Percentiles rank a stretch among this genome's conserved stretches.
Evolutionary conservation across 2,329 filamentous ascomycete genomes (phyloP).

Genomic region (Penicillium expansum): DNA sequence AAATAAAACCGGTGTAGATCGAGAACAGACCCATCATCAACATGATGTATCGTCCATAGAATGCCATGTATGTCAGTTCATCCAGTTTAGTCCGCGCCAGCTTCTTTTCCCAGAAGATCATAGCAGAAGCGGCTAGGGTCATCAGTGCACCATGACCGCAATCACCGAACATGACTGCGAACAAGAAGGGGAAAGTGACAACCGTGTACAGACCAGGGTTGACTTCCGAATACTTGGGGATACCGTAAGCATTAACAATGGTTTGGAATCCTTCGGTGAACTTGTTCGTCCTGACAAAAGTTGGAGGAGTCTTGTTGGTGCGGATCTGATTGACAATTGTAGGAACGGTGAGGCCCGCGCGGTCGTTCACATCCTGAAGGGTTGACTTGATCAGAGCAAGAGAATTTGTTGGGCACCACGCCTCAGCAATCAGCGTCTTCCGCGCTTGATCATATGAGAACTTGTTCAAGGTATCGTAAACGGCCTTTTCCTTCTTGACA

Average conservation of each 20-base stretch:
- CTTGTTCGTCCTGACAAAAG: conserved; percentile 96
- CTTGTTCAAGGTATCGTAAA: conserved; percentile 90
- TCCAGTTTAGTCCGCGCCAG: conserved; percentile 83
- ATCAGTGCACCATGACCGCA: conserved; percentile 92
- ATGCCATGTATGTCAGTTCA: conserved; percentile 96
- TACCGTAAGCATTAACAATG: conserved; percentile 97
- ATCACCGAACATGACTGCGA: conserved; percentile 99
- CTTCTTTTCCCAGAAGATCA: conserved; percentile 96
- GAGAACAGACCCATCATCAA: conserved; percentile 97
- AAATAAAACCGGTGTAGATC: conserved; percentile 93
- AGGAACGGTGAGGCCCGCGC: conserved; percentile 91
- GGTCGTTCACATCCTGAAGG: conserved; percentile 92
- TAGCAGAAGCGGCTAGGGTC: conserved; percentile 74
- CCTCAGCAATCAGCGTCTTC: conserved; percentile 95
- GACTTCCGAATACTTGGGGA: conserved; percentile 93
- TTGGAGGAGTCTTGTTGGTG: conserved; percentile 95
- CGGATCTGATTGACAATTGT: conserved; percentile 98
- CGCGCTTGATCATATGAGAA: conserved; percentile 96
- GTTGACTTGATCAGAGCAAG: conserved; percentile 86
- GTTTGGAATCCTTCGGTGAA: conserved; percentile 98
- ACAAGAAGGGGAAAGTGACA: conserved; percentile 98
- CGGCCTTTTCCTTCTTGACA: conserved; percentile 96
- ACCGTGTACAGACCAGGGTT: conserved; percentile 95
- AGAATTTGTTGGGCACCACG: conserved; percentile 93
- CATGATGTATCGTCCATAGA: conserved; percentile 98